Conservation (phyloP, 2,329 filamentous ascomycete species). For the Calonectria naviculata region DNA sequence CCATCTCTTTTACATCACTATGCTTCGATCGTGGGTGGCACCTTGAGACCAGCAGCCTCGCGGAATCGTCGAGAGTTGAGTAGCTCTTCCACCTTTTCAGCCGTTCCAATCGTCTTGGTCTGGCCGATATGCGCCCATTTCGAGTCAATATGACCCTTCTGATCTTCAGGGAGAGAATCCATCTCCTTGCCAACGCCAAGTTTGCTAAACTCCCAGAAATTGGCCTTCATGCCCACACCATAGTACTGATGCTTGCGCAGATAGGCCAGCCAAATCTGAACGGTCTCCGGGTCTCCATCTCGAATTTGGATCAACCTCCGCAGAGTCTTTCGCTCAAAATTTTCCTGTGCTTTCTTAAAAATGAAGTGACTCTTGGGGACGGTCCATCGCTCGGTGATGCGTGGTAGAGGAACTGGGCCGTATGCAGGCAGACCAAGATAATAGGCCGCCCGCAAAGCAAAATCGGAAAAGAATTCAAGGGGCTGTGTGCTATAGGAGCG, state of each 20-base stretch:
- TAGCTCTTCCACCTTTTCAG: conserved; percentile 68
- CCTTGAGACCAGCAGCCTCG: conserved; percentile 45
- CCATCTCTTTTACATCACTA: conserved; percentile 6
- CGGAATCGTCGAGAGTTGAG: conserved; percentile 64
- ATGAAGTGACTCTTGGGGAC: conserved; percentile 91
- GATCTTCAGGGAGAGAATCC: conserved; percentile 35
- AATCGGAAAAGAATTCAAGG: conserved; percentile 94
- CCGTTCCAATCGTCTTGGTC: conserved; percentile 59
- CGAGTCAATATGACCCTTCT: conserved; percentile 52
- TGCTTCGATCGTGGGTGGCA: conserved; percentile 34
- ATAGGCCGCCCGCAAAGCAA: conserved; percentile 93
- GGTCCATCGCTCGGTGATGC: conserved; percentile 93
- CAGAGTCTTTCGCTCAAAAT: conserved; percentile 92
- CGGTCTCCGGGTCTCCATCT: conserved; percentile 88
- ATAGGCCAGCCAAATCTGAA: conserved; percentile 93
- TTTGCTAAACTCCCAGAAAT: conserved; percentile 89
- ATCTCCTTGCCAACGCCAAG: conserved; percentile 59
- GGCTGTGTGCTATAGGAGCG: conserved; percentile 92
- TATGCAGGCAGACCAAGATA: conserved; percentile 88
- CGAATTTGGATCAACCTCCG: conserved; percentile 91
- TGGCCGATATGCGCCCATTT: conserved; percentile 69
- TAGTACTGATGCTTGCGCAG: conserved; percentile 92
- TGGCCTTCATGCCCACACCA: conserved; percentile 99
- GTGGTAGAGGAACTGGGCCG: conserved; percentile 87
- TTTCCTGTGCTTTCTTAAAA: conserved; percentile 97